Evolutionary conservation across 257 asterid genomes (phyloP).

Genomic region (Solanum lignicaule): DNA sequence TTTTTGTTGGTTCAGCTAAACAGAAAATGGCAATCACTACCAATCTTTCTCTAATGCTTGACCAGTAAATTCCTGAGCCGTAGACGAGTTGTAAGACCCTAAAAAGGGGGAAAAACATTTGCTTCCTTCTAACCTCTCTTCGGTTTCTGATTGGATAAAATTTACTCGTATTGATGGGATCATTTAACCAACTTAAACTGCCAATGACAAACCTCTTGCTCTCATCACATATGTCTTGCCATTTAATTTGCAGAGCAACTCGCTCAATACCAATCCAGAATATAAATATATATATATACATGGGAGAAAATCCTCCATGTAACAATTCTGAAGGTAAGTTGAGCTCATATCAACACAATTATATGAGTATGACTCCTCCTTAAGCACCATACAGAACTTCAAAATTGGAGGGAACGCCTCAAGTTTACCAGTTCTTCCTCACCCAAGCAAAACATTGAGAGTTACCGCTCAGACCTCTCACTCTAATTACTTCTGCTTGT

Average conservation of each 20-base stretch:
- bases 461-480: not conserved
- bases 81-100: not conserved
- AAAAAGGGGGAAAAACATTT: not conserved
- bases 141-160: not conserved
- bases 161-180: not conserved
- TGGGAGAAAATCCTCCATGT: not conserved
- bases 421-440: not conserved
- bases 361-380: not conserved
- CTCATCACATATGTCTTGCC: not conserved
- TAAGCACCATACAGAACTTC: not conserved
- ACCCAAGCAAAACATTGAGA: not conserved
- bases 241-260: not conserved
- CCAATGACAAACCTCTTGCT: not conserved
- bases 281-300: no score
- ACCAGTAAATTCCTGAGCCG: not conserved
- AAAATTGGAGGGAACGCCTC: not conserved
- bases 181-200: not conserved
- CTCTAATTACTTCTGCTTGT: not conserved
- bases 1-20: not conserved
- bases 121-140: not conserved
- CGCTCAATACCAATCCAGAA: not conserved
- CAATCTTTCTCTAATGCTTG: not conserved
- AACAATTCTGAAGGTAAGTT: not conserved
- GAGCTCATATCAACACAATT: not conserved
- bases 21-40: not conserved